phyloP scores from a whole-genome alignment of 2,329 filamentous ascomycete genomes.

The Phaeosphaeriaceae sp. region DNA sequence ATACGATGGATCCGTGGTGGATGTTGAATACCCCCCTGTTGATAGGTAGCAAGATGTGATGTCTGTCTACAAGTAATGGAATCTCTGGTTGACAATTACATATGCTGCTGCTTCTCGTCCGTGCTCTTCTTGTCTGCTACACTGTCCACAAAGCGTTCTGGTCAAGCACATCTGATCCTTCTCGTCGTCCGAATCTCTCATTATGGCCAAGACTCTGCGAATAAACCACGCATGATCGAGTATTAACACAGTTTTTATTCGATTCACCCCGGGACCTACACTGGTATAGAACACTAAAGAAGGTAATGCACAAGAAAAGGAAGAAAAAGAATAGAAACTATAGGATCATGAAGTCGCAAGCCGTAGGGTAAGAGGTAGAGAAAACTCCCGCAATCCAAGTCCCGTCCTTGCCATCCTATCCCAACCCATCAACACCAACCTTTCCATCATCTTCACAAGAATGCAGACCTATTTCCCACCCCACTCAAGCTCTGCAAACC shows the following conservation, averaged over 20 bases:
- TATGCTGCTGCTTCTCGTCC: too few species aligned
- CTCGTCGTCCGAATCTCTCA: too few species aligned
- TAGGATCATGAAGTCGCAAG: not conserved
- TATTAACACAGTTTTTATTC: not conserved
- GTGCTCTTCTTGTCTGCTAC: too few species aligned
- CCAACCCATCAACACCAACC: too few species aligned
- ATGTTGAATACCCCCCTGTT: not conserved
- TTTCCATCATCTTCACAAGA: not conserved
- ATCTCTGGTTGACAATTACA: not conserved
- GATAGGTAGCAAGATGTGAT: not conserved
- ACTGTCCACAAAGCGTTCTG: too few species aligned
- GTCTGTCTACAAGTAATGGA: not conserved
- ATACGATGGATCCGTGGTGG: not conserved
- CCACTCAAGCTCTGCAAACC: not conserved
- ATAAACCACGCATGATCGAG: not conserved
- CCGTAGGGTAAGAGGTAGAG: not conserved
- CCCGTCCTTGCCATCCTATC: too few species aligned
- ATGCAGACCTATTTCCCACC: not conserved
- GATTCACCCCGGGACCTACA: not conserved
- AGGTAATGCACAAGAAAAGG: not conserved
- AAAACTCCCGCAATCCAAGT: not conserved
- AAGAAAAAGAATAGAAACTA: not conserved
- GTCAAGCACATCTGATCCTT: too few species aligned
- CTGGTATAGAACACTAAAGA: conserved; percentile 6
- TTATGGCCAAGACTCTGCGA: too few species aligned